Evolutionary conservation across 163 green algal species (phyloP), one percentile per base, ranked within the genome.

Genomic region (Scenedesmus sp.): DNA sequence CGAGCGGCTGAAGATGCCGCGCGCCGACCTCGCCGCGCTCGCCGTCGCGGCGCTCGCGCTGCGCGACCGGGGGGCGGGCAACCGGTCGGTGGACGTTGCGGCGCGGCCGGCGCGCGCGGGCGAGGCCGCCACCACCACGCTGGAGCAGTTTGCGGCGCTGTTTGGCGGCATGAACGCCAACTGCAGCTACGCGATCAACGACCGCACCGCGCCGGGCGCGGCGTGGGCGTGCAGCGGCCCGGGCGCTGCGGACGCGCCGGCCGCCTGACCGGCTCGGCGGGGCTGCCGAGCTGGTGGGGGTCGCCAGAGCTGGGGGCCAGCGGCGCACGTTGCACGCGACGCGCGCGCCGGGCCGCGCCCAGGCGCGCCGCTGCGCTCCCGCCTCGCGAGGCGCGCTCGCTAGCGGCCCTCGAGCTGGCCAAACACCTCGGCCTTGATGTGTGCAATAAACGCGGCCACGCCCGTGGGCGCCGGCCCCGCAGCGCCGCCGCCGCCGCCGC

Each of bases 381-480:
- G n/a, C n/a, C n/a, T n/a, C n/a, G n/a, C n/a, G n/a, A n/a, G n/a
- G n/a, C n/a, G n/a, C n/a, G n/a, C n/a, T n/a, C n/a, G n/a, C n/a
- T n/a, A n/a, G n/a, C n/a, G n/a, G n/a, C n/a, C 60, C 63, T 81
- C 62, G 75, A 86, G 67, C 76, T 88, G 83, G 54, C 70, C 17
- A 24, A 75, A 70, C 28, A 84, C 78, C 71, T 89, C 85, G 2
- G 42, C 26, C 24, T 60, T 48, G 18, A 89, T 75, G 48, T 89
- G 85, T 39, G 87, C 64, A 36, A 86, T 20, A 48, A 89, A 89
- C 71, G 84, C 70, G 20, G 63, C 65, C 54, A 87, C 58, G 7
- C 82, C 82, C 56, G 83, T 86, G 1, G 70, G 53, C n/a, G 65
- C 53, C 9, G 54, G 31, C 22, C 45, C 62, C 4, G 36, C 60